Percentiles rank a stretch among this genome's conserved stretches.
Evolutionary conservation across 768 basidiomycete species (phyloP).

Genomic region (Leccinum aurantiacum): DNA sequence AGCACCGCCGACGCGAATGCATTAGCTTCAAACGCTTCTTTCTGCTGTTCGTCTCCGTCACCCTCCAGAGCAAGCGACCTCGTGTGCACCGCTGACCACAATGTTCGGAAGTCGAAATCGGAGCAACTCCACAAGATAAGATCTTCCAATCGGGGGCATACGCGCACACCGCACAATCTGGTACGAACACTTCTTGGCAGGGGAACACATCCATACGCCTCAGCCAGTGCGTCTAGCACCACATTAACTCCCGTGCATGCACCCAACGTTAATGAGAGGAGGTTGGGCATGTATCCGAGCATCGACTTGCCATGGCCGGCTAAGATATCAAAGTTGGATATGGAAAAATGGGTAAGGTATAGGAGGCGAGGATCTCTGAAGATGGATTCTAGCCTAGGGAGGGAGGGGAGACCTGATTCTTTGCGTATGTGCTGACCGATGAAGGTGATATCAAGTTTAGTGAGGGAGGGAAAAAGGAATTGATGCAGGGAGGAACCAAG

Average conservation of each 20-base stretch:
- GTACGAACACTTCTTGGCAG: conserved; percentile 11
- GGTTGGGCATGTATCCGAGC: conserved; percentile 52
- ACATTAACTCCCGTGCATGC: conserved; percentile 42
- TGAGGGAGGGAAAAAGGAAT: conserved; percentile 44
- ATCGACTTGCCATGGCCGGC: conserved; percentile 40
- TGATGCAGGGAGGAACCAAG: conserved; percentile 41
- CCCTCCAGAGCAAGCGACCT: conserved; percentile 25
- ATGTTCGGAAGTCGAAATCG: conserved; percentile 39
- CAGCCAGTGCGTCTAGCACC: conserved; percentile 43
- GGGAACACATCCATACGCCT: conserved; percentile 33
- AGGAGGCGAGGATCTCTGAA: conserved; percentile 58
- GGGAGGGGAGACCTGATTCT: conserved; percentile 28
- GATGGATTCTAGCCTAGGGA: conserved; percentile 51
- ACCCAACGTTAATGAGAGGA: conserved; percentile 48
- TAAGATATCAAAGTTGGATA: conserved; percentile 47
- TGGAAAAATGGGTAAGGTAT: conserved; percentile 48
- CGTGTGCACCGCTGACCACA: conserved; percentile 39
- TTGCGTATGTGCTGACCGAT: conserved; percentile 30
- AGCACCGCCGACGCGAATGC: conserved; percentile 26
- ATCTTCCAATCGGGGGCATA: conserved; percentile 52
- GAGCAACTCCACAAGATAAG: conserved; percentile 51
- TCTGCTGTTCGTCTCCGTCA: conserved; percentile 15
- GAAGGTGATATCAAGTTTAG: conserved; percentile 46
- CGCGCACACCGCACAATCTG: conserved; percentile 39
- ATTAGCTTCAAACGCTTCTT: conserved; percentile 18